phyloP scores from a whole-genome alignment of 1,284 basidiomycete genomes.

The Tilletia walkeri region DNA sequence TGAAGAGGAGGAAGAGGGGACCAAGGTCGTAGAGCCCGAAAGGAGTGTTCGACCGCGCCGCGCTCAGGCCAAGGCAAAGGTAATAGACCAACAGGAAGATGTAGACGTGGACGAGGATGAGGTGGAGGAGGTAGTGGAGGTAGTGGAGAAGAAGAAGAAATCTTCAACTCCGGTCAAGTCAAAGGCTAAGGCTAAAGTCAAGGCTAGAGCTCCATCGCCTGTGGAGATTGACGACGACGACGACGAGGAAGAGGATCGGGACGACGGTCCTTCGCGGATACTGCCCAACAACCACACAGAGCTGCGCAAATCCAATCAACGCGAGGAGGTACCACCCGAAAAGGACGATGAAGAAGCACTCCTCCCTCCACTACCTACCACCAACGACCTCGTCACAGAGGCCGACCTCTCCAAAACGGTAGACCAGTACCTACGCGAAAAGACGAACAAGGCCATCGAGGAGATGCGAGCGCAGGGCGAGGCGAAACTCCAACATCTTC shows the following conservation, averaged over 20 bases:
- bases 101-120: not conserved
- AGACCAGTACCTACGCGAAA: conserved; percentile 33
- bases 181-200: no score
- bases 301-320: not conserved
- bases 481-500: conserved; percentile 26
- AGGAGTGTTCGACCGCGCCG: no score
- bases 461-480: conserved; percentile 32
- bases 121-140: not conserved
- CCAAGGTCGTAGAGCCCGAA: no score
- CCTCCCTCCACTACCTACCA: not conserved
- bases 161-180: no score
- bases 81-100: not conserved
- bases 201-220: no score
- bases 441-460: conserved; percentile 27
- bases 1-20: not conserved
- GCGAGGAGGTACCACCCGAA: no score
- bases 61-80: not conserved
- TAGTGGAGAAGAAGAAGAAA: not conserved
- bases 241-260: conserved; percentile 14
- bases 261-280: conserved; percentile 18
- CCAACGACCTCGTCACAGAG: not conserved
- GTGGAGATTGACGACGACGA: not conserved
- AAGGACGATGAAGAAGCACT: no score
- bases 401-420: conserved; percentile 29
- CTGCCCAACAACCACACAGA: conserved; percentile 12